Conservation (phyloP, 179 eudicot genomes). For the Amaranthus tricolor region DNA sequence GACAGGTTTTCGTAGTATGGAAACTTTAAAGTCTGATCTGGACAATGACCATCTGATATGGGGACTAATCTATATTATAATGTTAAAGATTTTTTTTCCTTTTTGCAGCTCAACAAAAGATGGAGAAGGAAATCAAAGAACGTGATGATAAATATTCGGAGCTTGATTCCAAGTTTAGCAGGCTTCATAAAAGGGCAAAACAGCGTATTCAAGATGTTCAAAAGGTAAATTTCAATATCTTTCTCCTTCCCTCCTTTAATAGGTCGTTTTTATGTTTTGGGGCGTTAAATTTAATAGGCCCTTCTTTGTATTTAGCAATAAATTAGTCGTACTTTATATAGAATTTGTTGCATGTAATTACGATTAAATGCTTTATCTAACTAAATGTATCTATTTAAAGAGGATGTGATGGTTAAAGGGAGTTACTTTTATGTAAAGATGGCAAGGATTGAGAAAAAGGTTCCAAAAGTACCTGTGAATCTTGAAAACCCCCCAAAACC, state of each 20-base stretch:
- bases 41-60: slow-evolving; percentile 4
- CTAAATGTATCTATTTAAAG: no score
- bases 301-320: no score
- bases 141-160: slow-evolving; percentile 91
- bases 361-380: no score
- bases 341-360: no score
- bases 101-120: slow-evolving; percentile 71
- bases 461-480: no score
- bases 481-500: no score
- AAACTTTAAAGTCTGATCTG: background rate
- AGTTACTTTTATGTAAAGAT: no score
- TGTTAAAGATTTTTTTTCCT: slow-evolving; percentile 16
- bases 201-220: slow-evolving; percentile 99
- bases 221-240: slow-evolving; percentile 52
- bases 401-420: no score
- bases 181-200: slow-evolving; percentile 98
- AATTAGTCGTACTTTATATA: no score
- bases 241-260: background rate
- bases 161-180: slow-evolving; percentile 84
- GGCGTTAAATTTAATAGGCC: no score
- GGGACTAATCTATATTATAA: slow-evolving; percentile 1
- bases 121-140: slow-evolving; percentile 90
- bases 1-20: slow-evolving; percentile 6
- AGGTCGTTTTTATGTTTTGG: background rate
- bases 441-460: no score